Conservation (phyloP, 31 red algal species). For the Bonnemaisonia californica region DNA sequence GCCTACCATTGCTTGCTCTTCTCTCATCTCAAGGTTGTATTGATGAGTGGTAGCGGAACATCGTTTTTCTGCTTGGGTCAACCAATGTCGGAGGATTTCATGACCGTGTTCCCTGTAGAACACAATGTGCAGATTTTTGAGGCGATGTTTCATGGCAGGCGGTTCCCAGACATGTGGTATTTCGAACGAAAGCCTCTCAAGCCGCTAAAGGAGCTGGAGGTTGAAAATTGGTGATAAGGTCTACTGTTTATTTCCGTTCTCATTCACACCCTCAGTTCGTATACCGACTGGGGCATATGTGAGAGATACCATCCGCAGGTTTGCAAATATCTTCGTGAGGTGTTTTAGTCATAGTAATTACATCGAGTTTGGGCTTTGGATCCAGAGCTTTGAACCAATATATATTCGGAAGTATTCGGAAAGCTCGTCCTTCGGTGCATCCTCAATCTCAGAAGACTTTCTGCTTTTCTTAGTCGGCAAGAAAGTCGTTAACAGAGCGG, state of each 20-base stretch:
- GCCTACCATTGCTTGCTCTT: not conserved
- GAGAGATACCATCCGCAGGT: no score
- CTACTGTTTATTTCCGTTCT: no score
- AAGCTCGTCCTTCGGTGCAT: no score
- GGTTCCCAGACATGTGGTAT: constrained; percentile 58
- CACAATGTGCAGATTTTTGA: constrained; percentile 61
- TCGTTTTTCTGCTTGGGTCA: constrained; percentile 90
- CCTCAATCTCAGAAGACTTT: no score
- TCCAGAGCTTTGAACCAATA: no score
- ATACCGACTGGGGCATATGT: no score
- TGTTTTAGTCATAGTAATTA: no score
- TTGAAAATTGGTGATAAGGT: not conserved
- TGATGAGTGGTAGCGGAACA: constrained; percentile 97
- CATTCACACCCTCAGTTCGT: no score
- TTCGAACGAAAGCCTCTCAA: constrained; percentile 45
- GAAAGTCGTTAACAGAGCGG: constrained; percentile 78
- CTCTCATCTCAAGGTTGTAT: constrained; percentile 60
- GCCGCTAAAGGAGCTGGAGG: constrained; percentile 21
- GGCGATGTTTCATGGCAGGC: constrained; percentile 55
- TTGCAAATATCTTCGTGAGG: no score
- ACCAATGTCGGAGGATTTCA: constrained; percentile 39
- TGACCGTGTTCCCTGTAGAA: constrained; percentile 43
- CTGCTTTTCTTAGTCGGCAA: no score
- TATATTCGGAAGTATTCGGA: no score
- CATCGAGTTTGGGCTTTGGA: no score